Evolutionary conservation across 106 monocot species (phyloP).

Genomic region (Dioscorea alata): DNA sequence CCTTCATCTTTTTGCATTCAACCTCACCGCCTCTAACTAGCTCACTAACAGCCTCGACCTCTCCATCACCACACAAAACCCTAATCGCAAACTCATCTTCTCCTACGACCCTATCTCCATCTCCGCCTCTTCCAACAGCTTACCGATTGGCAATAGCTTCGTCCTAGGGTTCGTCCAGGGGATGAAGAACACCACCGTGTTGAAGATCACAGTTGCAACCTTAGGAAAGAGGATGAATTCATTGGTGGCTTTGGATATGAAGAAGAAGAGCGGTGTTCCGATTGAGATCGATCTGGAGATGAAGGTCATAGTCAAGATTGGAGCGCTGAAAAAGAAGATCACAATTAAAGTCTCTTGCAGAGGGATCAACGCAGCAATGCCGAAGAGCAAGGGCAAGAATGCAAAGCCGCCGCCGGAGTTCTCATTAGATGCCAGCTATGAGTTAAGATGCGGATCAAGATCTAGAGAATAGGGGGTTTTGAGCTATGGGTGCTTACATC

Average conservation of each 20-base stretch:
- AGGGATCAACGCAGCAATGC: no score
- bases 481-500: no score
- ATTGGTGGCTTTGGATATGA: slow-evolving; percentile 21
- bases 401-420: not conserved
- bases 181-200: slow-evolving; percentile 34
- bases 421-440: slow-evolving; percentile 6
- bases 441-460: slow-evolving; percentile 39
- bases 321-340: no score
- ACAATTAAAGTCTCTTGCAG: no score
- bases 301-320: slow-evolving; percentile 34
- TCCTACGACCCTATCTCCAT: slow-evolving; percentile 35
- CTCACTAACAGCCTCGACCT: slow-evolving; percentile 37
- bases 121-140: slow-evolving; percentile 20
- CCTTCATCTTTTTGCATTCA: slow-evolving; percentile 29
- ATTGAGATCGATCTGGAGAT: slow-evolving; percentile 26
- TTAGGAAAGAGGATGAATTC: slow-evolving; percentile 22
- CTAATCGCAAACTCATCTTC: slow-evolving; percentile 41
- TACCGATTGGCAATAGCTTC: slow-evolving; percentile 24
- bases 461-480: no score
- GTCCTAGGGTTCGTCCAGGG: slow-evolving; percentile 38
- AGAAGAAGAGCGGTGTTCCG: slow-evolving; percentile 12
- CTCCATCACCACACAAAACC: slow-evolving; percentile 41
- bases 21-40: slow-evolving; percentile 26
- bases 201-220: slow-evolving; percentile 10
- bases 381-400: no score